Conservation (phyloP, 1,284 basidiomycete species). For the Ustilago nuda region DNA sequence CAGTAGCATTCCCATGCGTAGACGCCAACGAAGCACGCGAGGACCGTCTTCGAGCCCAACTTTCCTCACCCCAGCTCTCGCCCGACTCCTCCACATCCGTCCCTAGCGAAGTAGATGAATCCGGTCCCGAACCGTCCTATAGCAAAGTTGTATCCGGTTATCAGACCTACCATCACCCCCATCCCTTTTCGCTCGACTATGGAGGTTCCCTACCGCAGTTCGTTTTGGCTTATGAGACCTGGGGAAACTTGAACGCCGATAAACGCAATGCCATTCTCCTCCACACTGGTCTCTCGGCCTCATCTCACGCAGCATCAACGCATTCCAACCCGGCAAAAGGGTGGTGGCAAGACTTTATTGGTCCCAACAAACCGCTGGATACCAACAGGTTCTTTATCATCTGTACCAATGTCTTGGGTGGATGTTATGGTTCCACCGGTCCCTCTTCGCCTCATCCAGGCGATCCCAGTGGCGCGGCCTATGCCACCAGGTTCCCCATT, state of each 20-base stretch:
- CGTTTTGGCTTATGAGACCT: conserved; percentile 95
- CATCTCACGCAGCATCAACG: conserved; percentile 92
- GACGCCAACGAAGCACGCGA: conserved; percentile 66
- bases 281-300: conserved; percentile 94
- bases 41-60: conserved; percentile 49
- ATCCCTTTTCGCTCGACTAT: conserved; percentile 81
- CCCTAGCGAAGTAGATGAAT: conserved; percentile 34
- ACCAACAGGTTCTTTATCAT: conserved; percentile 92
- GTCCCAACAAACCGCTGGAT: conserved; percentile 88
- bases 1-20: conserved; percentile 62
- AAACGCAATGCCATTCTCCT: conserved; percentile 93
- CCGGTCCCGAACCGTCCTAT: conserved; percentile 71
- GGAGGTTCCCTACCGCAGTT: conserved; percentile 78
- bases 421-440: conserved; percentile 96
- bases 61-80: conserved; percentile 17
- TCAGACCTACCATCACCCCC: conserved; percentile 67
- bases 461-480: conserved; percentile 73
- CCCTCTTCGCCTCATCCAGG: conserved; percentile 82
- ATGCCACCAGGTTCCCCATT: conserved; percentile 91
- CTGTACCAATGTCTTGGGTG: conserved; percentile 96
- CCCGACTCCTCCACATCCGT: background rate
- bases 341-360: conserved; percentile 99
- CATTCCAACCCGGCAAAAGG: conserved; percentile 82
- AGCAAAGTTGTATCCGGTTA: conserved; percentile 71
- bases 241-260: conserved; percentile 84